Base-by-base conservation (phyloP, 768 basidiomycete species). In the Russula olivacea region DNA sequence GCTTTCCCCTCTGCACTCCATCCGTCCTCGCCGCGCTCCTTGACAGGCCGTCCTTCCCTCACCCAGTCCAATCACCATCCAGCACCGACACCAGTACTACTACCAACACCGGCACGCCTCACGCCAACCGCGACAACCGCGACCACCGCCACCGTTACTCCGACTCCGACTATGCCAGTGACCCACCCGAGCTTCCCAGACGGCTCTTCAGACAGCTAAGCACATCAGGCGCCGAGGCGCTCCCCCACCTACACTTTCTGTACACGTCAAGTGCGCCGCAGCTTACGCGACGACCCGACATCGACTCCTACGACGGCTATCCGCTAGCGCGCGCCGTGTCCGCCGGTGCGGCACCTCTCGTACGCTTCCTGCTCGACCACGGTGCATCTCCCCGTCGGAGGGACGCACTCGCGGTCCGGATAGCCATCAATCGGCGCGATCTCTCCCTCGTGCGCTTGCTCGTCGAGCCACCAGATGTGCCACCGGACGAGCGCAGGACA, bases 311-410 rank as follows among this genome's bases (percentile, higher is more conserved):
- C 72, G 78, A 82, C 3, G 95, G 94, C 1, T 97, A 94, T 70
- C 86, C 88, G 0, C 83, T 97, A 45, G 85, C 84, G 17, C 85
- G 83, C 66, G 92, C 94, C 1, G 89, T 93, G 1, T 78, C 86
- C 41, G 84, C 81, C 0, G 76, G 77, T 23, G 86, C 87, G 65
- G 59, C 79, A 1, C 84, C 86, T 3, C 81, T 97, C 9, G 77
- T 93, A 1, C 76, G 73, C 25, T 86, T 91, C 67, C 79, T 98
- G 17, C 83, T 97, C 54, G 75, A 77, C 3, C 76, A 85, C 21
- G 88, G 85, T 3, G 93, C 91, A 0, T 87, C 86, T 12, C 93
- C 94, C 0, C 69, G 70, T 5, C 74, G 74, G 64, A 88, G 87
- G 68, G 72, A 80, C 14, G 80, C 76, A 23, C 75, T 93, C n/a